Percentiles rank a stretch among this genome's conserved stretches.
These are phyloP conservation scores for Hymenoscyphus albidus DNA, from an alignment of 2,329 filamentous ascomycete genomes.

Conservation along the genomic window DNA sequence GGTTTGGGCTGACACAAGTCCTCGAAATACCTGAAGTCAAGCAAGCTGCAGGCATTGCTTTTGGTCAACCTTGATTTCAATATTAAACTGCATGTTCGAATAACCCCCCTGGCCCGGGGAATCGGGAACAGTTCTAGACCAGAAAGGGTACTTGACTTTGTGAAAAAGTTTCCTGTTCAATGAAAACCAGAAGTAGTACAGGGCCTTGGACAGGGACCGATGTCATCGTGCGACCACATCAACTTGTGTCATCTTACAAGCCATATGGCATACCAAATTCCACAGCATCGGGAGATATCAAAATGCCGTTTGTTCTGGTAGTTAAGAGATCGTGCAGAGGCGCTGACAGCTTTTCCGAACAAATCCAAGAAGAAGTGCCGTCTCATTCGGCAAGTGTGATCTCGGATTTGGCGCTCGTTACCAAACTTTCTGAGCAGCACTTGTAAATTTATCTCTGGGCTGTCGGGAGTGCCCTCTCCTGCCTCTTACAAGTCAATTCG, in stretches of 20 bases:
- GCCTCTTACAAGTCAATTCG: neutral
- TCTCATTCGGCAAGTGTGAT: neutral
- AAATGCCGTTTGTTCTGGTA: neutral
- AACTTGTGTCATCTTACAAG: neutral
- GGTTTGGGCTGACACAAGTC: neutral
- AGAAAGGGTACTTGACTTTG: no score
- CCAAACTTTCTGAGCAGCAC: neutral
- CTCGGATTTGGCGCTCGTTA: neutral
- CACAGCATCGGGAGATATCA: slow-evolving; percentile 1
- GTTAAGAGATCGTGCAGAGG: neutral
- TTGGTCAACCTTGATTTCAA: neutral
- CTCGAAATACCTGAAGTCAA: no score
- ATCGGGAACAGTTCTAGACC: neutral
- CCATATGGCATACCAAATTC: neutral
- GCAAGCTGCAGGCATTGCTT: neutral
- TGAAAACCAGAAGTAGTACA: neutral
- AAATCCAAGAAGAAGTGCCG: neutral
- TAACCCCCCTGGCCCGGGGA: neutral
- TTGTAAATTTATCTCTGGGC: neutral
- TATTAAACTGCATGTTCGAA: neutral
- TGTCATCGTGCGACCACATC: neutral
- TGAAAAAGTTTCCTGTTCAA: neutral
- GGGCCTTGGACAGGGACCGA: neutral
- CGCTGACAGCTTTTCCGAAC: neutral
- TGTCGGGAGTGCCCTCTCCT: neutral